Base-by-base conservation (phyloP, 768 basidiomycete species). In the Udeniomyces megalosporus region DNA sequence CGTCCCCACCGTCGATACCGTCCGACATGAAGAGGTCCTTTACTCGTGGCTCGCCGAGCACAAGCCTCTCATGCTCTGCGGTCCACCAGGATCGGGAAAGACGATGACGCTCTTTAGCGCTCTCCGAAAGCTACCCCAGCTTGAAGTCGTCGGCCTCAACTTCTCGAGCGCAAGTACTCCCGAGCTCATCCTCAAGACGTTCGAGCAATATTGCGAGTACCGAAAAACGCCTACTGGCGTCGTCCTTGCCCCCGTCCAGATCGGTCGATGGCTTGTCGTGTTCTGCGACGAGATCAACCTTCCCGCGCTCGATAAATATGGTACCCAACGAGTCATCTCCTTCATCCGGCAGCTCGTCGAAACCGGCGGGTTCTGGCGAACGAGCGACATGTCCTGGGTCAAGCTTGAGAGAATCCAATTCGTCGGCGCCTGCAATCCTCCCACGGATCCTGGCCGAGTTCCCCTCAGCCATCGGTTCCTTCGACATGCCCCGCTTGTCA, bases 231-330 rank as follows among this genome's bases (percentile, higher is more conserved):
- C 95, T 14, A 97, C 91, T 69, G 95, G 95, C n/a, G 87, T 95
- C 51, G 81, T 96, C 51, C 82, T 99, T 57, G 84, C 95, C 3
- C 95, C 95, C 11, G 76, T 85, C 3, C 91, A 96, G 70, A 90
- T 96, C 66, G 93, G 93, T 29, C 84, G 91, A 50, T 99, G 95
- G 95, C 80, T 99, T 53, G 92, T 99, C 35, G 85, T 99, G n/a
- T 99, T 99, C 77, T 99, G 95, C 73, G 95, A 99, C 72, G 95
- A 99, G 74, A 97, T 99, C 78, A 99, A 99, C 71, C 77, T 99
- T 4, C 95, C 95, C 2, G 90, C 95, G 17, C 80, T 84, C 10
- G 95, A 99, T 78, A 93, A 91, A 75, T 99, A 99, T 70, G 95
- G 95, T 3, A 99, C 95, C 4, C 95, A 99, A 72, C 82, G 89